Evolutionary conservation across 2,329 filamentous ascomycete genomes (phyloP), one percentile per base, ranked within the genome.

Genomic region (Diaporthe capsici): DNA sequence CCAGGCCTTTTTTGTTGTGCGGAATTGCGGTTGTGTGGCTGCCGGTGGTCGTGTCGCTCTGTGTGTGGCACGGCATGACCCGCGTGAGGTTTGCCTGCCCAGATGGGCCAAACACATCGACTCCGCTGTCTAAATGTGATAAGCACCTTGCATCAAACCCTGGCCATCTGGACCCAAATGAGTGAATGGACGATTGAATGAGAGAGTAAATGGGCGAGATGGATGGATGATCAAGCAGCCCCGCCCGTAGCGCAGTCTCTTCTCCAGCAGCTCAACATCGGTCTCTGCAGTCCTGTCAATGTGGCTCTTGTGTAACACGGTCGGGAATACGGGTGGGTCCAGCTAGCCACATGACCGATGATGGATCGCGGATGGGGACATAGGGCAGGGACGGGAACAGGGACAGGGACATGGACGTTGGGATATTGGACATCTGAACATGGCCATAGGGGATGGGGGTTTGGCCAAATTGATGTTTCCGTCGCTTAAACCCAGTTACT

Each of bases 1-100:
- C 65, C 49, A 22, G 65, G 42, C 65, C 65, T 10, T 53, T 55
- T 25, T 2, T 25, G 47, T 28, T 37, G 47, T 42, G 47, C 13
- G 63, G 63, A n/a, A 51, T n/a, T 42, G 65, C 34, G 47, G 49
- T 55, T 70, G 47, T 13, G 49, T 70, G 65, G 65, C 34, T 51
- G 65, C 49, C 12, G 28, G 65, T 55, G 49, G 65, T 53, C 44
- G 47, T 68, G 65, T 51, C 65, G 65, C 65, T 20, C 65, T 53
- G 65, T 28, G 65, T 51, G 65, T 70, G 65, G 65, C n/a, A 70
- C 65, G 65, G 65, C 65, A 70, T 70, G 65, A 31, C 13, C 65
- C 65, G 65, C 49, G 49, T 28, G 34, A 28, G 34, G 20, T 39
- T 53, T 70, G 49, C 34, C 65, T 68, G 42, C 61, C 61, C 44